These are phyloP conservation scores for Acanthamoeba castellanii DNA, from an alignment of 208 protist species.

Conservation along the genomic window DNA sequence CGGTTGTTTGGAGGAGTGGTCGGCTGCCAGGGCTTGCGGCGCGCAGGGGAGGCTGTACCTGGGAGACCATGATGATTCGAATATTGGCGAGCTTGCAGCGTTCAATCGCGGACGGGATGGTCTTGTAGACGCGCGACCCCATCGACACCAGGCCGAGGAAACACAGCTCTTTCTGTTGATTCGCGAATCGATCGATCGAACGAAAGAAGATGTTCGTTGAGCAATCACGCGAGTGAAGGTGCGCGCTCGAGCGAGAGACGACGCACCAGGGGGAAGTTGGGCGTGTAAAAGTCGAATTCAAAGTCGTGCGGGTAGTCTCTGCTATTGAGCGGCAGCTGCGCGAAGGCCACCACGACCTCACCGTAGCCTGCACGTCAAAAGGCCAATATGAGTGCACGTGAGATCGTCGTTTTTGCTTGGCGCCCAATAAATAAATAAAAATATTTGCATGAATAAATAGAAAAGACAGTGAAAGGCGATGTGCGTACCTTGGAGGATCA, in stretches of 20 bases:
- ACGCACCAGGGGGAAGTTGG: constrained; percentile 67
- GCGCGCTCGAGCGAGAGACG: too few species aligned
- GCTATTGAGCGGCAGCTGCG: neutral
- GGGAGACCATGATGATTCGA: constrained; percentile 67
- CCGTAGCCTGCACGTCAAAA: neutral
- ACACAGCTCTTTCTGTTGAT: constrained; percentile 59
- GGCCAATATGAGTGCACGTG: neutral
- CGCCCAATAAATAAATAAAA: too few species aligned
- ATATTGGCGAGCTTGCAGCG: constrained; percentile 57
- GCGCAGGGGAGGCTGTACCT: neutral
- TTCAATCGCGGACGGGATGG: constrained; percentile 18
- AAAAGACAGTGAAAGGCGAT: neutral
- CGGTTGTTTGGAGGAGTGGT: too few species aligned
- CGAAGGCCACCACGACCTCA: constrained; percentile 29
- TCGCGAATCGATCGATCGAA: neutral
- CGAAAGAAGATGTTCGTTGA: neutral
- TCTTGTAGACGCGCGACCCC: constrained; percentile 26
- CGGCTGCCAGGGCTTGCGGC: too few species aligned
- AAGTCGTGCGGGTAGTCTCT: constrained; percentile 23
- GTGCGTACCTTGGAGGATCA: neutral
- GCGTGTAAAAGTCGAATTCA: constrained; percentile 60
- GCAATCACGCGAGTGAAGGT: too few species aligned
- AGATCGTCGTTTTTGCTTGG: too few species aligned
- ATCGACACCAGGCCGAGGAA: constrained; percentile 64
- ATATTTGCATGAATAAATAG: too few species aligned